These are phyloP conservation scores for Samsoniella hepiali DNA, from an alignment of 2,329 filamentous ascomycete genomes.

Conservation along the genomic window DNA sequence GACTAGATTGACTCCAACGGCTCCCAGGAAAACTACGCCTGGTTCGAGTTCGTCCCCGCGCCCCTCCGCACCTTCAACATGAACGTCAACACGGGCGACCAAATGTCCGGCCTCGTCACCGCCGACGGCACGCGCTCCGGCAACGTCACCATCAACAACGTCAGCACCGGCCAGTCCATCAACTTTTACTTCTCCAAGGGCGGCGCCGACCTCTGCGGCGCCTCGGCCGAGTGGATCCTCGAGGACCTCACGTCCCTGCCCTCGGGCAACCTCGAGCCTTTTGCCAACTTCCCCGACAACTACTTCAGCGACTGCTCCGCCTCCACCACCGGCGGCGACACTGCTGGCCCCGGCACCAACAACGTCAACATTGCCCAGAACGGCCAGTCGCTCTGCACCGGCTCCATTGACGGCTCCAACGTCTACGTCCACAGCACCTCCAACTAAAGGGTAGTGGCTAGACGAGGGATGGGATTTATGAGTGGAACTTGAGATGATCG, in stretches of 20 bases:
- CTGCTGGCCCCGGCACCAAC: conserved; percentile 3
- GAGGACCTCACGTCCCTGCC: background rate
- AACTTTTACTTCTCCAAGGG: background rate
- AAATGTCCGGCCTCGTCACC: conserved; percentile 8
- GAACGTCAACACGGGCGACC: conserved; percentile 9
- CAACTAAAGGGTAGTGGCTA: background rate
- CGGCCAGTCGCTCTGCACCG: background rate
- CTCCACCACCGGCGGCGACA: conserved; percentile 1
- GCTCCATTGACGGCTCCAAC: background rate
- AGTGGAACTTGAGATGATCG: no score
- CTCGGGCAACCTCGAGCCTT: background rate
- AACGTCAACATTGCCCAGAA: conserved; percentile 7
- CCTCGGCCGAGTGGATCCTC: conserved; percentile 16
- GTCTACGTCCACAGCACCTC: conserved; percentile 8
- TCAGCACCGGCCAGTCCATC: conserved; percentile 6
- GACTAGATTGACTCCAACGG: background rate
- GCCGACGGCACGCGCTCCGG: background rate
- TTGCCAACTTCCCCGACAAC: conserved; percentile 10
- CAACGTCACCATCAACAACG: conserved; percentile 15
- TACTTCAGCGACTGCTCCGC: conserved; percentile 4
- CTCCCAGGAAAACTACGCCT: background rate
- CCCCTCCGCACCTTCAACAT: background rate
- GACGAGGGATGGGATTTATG: background rate
- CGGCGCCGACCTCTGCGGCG: conserved; percentile 5
- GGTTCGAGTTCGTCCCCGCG: conserved; percentile 1